phyloP scores from a whole-genome alignment of 2,329 filamentous ascomycete genomes.

The Tolypocladium tropicale region DNA sequence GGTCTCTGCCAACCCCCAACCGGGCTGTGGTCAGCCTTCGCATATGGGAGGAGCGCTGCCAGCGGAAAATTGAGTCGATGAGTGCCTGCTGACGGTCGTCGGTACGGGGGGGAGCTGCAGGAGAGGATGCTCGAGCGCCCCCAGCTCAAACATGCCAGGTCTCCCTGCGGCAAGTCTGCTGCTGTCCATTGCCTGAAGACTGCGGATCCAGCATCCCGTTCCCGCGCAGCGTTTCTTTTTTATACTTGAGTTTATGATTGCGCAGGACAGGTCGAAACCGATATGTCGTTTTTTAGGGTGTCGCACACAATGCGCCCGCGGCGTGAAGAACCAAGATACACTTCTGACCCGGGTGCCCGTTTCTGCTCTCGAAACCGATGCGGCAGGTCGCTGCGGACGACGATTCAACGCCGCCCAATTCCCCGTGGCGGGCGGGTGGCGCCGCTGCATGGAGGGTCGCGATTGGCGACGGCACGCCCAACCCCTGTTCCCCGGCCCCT shows the following conservation, averaged over 20 bases:
- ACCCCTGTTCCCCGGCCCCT: constrained; percentile 3
- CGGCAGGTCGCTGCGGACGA: neutral
- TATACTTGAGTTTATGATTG: neutral
- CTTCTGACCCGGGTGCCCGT: neutral
- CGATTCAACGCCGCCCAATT: neutral
- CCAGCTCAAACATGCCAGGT: neutral
- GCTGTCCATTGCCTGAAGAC: neutral
- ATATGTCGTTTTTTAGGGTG: neutral
- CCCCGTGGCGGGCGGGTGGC: neutral
- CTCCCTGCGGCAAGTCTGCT: neutral
- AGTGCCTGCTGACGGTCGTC: neutral
- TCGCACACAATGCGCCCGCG: neutral
- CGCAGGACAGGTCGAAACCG: neutral
- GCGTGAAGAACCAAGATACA: neutral
- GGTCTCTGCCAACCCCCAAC: neutral
- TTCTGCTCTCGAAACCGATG: neutral
- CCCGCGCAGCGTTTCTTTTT: neutral
- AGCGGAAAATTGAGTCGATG: neutral
- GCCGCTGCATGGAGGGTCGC: neutral
- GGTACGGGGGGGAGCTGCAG: too few relatives aligned
- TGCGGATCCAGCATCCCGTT: neutral
- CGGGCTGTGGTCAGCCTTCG: too few relatives aligned
- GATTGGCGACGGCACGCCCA: constrained; percentile 2
- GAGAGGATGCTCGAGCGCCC: too few relatives aligned
- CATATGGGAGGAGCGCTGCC: neutral